Percentiles rank a stretch among this genome's conserved stretches.
Evolutionary conservation across 306 rosid genomes (phyloP).

Genomic region (Lathyrus tuberosus): DNA sequence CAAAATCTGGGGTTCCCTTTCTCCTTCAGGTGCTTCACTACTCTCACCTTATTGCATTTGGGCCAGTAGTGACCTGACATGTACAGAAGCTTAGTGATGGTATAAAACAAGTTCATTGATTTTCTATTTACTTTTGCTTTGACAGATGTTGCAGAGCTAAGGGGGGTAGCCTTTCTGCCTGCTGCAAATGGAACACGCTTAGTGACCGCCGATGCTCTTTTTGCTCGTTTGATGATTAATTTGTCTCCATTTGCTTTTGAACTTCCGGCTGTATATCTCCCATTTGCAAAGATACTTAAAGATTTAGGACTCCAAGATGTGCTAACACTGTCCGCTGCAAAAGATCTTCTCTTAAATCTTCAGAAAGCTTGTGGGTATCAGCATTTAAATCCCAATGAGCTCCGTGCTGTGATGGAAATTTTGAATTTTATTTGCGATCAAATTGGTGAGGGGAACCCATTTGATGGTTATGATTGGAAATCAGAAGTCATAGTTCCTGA

Average conservation of each 20-base stretch:
- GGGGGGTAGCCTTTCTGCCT: slow-evolving; percentile 79
- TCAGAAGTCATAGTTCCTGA: slow-evolving; percentile 89
- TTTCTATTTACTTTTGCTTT: slow-evolving; percentile 32
- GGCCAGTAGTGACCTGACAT: background rate
- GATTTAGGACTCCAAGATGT: slow-evolving; percentile 89
- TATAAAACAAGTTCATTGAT: slow-evolving; percentile 2
- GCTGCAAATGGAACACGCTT: slow-evolving; percentile 96
- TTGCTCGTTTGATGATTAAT: slow-evolving; percentile 78
- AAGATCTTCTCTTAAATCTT: slow-evolving; percentile 79
- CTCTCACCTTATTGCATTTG: slow-evolving; percentile 27
- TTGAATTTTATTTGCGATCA: slow-evolving; percentile 80
- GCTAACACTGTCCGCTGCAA: slow-evolving; percentile 78
- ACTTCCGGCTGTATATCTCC: slow-evolving; percentile 82
- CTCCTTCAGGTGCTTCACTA: slow-evolving; percentile 70
- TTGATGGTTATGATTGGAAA: slow-evolving; percentile 52
- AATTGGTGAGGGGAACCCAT: slow-evolving; percentile 50
- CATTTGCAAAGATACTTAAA: slow-evolving; percentile 80
- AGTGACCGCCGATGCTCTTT: slow-evolving; percentile 77
- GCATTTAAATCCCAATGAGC: slow-evolving; percentile 93
- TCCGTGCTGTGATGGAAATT: slow-evolving; percentile 92
- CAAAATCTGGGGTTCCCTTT: slow-evolving; percentile 80
- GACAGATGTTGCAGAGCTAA: slow-evolving; percentile 73
- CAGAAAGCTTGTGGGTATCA: slow-evolving; percentile 90
- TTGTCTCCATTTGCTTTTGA: slow-evolving; percentile 97
- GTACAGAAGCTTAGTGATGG: background rate